Base-by-base conservation (phyloP, 805 yeast genomes). In the Lachancea fermentati region DNA sequence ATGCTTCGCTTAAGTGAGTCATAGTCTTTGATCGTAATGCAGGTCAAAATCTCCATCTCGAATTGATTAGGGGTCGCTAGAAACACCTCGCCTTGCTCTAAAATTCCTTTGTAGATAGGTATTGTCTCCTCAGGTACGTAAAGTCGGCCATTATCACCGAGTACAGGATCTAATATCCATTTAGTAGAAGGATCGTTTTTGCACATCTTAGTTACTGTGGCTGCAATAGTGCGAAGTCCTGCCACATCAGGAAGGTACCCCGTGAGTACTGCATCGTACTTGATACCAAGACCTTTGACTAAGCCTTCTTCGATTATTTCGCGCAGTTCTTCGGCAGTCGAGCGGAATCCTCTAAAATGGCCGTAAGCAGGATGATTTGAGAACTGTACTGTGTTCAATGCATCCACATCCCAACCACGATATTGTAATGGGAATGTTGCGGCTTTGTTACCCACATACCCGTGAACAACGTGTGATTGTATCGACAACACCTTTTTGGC, bases 321-420 rank as follows among this genome's bases (percentile, higher is more conserved):
- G 6, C 47, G 37, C 13, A 89, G 56, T 31, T 72, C 72, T 0
- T 59, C 59, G 0, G 77, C 66, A 2, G 67, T 49, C 3, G 75
- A 66, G 39, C 71, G 70, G 13, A 69, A 60, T 2, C 96, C 96
- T 26, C 67, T 68, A 53, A 82, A 78, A 9, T 60, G 46, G 0
- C 84, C 85, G 60, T 87, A 87, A 1, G 96, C 97, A 2, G 97
- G 91, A 63, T 91, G 97, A 52, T 91, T 88, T 1, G 96, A 85
- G 51, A 81, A 79, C 54, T 86, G 85, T 15, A 89, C 95, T 1
- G 95, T 86, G 62, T 91, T 86, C 40, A 93, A 69, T 16, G 79
- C 79, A 58, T 91, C 96, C 7, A 89, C 95, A 57, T 93, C 91
- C 96, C 97, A 91, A 0, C 93, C 94, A 33, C 76, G 69, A 31